These are phyloP conservation scores for Solanum corneliomulleri DNA, from an alignment of 257 asterid genomes.

Conservation along the genomic window DNA sequence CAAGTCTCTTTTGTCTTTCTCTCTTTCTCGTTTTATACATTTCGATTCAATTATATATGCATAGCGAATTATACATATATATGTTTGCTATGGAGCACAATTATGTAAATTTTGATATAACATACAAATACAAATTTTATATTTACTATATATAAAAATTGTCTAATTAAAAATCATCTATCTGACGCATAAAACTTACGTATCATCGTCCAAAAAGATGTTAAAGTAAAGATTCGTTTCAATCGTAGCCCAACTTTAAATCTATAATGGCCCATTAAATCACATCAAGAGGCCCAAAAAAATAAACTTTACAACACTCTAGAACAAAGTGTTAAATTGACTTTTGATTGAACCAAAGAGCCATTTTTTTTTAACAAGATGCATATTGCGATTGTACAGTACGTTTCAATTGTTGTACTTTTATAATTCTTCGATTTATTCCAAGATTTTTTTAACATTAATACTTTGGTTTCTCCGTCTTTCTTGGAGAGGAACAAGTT, in stretches of 20 bases:
- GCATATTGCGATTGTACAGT: neutral
- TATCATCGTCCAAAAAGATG: neutral
- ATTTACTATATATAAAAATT: too few relatives aligned
- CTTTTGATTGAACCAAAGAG: neutral
- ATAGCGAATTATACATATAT: too few relatives aligned
- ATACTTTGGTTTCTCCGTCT: slow-evolving; percentile 25
- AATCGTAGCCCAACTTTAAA: neutral
- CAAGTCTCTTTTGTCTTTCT: too few relatives aligned
- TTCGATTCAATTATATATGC: too few relatives aligned
- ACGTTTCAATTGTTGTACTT: neutral
- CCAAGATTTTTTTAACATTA: neutral
- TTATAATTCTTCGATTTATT: neutral
- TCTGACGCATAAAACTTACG: too few relatives aligned
- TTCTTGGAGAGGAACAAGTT: slow-evolving; percentile 24
- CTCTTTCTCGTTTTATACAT: too few relatives aligned
- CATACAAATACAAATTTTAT: too few relatives aligned
- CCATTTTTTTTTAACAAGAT: neutral
- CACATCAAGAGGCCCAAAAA: neutral
- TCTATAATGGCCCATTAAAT: neutral
- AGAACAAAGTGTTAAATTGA: neutral
- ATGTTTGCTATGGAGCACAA: too few relatives aligned
- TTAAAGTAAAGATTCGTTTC: neutral
- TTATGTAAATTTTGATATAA: too few relatives aligned
- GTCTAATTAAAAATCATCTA: neutral
- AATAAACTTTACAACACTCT: neutral